phyloP scores from a whole-genome alignment of 148 eudicot species.

The Cornus controversa region DNA sequence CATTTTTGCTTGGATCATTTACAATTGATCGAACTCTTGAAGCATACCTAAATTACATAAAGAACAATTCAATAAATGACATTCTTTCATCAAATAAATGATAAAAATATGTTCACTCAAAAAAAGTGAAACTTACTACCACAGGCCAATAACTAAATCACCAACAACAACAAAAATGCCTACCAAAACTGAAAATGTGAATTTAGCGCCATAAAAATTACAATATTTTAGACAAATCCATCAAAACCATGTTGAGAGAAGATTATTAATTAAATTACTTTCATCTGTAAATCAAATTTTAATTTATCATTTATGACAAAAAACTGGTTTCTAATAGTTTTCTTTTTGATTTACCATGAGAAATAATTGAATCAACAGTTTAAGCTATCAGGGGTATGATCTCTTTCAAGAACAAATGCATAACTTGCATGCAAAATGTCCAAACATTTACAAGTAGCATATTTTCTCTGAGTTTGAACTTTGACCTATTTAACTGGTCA shows the following conservation, averaged over 20 bases:
- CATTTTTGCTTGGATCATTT: conserved; percentile 92
- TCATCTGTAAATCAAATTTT: too few relatives aligned
- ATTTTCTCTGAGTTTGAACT: background rate
- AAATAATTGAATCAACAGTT: background rate
- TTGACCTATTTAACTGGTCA: background rate
- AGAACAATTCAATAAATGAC: background rate
- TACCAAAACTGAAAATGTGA: too few relatives aligned
- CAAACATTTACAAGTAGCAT: background rate
- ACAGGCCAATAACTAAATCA: background rate
- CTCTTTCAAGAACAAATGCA: background rate
- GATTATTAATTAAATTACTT: too few relatives aligned
- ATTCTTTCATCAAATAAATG: background rate
- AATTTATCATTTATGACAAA: too few relatives aligned
- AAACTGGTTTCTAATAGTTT: too few relatives aligned
- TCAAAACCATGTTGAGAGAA: too few relatives aligned
- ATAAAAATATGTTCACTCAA: background rate
- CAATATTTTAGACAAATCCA: too few relatives aligned
- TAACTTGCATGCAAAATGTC: background rate
- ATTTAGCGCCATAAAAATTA: too few relatives aligned
- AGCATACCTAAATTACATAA: conserved; percentile 59
- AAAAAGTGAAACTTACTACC: background rate
- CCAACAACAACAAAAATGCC: too few relatives aligned
- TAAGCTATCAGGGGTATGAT: background rate
- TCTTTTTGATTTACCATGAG: background rate
- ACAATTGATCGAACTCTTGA: conserved; percentile 93